Conservation (phyloP, 495 filamentous ascomycete species). For the Darksidea phi region DNA sequence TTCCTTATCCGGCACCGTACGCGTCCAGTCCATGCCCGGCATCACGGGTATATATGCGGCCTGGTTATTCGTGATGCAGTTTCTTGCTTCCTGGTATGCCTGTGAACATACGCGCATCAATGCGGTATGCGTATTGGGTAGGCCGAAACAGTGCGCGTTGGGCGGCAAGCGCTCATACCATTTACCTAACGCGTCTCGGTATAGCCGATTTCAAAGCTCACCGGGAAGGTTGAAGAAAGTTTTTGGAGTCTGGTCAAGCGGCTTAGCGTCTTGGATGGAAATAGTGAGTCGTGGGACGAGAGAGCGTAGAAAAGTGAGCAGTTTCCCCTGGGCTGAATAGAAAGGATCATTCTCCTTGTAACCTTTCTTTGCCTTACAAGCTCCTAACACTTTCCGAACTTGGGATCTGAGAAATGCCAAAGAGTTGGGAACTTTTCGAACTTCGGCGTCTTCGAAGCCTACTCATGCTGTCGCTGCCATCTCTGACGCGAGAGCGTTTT, state of each 20-base stretch:
- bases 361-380: no score
- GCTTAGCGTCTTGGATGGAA: not conserved
- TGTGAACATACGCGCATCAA: not conserved
- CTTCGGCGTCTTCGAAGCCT: no score
- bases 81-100: not conserved
- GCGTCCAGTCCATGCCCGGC: no score
- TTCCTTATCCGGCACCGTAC: no score
- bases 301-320: not conserved
- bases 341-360: no score
- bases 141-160: not conserved
- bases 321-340: not conserved
- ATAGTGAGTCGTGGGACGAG: not conserved
- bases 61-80: not conserved
- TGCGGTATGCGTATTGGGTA: not conserved
- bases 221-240: conserved; percentile 1
- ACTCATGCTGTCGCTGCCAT: no score
- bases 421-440: no score
- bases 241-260: not conserved
- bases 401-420: no score
- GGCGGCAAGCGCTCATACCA: not conserved
- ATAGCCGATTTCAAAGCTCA: not conserved
- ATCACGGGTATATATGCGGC: no score
- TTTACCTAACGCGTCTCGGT: not conserved
- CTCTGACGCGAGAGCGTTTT: no score
- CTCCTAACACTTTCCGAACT: no score